phyloP scores from a whole-genome alignment of 495 filamentous ascomycete genomes.

The Podospora didyma region DNA sequence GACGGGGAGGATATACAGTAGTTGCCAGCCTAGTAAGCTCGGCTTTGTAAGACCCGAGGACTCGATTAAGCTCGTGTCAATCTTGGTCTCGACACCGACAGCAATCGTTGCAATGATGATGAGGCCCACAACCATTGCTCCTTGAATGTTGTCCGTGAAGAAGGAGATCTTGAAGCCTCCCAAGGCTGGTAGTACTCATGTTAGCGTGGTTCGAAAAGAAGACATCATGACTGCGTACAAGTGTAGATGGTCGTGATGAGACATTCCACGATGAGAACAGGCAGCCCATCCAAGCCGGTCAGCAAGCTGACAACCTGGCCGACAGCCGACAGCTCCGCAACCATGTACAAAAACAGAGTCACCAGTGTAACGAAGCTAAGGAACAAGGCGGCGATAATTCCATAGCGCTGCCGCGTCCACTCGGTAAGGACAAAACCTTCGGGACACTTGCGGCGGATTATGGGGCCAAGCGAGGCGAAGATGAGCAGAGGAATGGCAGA shows the following conservation, averaged over 20 bases:
- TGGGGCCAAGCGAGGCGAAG: slow-evolving; percentile 66
- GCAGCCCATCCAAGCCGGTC: slow-evolving; percentile 68
- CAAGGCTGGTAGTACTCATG: slow-evolving; percentile 46
- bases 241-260: slow-evolving; percentile 73
- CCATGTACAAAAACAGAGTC: slow-evolving; percentile 78
- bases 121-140: slow-evolving; percentile 64
- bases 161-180: slow-evolving; percentile 77
- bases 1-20: slow-evolving; percentile 71
- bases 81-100: slow-evolving; percentile 64
- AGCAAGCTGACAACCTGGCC: slow-evolving; percentile 68
- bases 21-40: slow-evolving; percentile 68
- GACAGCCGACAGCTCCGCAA: slow-evolving; percentile 68
- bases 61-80: slow-evolving; percentile 61
- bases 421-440: slow-evolving; percentile 76
- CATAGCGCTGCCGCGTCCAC: slow-evolving; percentile 73
- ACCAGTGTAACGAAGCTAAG: slow-evolving; percentile 69
- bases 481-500: slow-evolving; percentile 63
- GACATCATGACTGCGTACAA: slow-evolving; percentile 42
- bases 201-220: slow-evolving; percentile 7
- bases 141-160: slow-evolving; percentile 74
- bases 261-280: slow-evolving; percentile 68
- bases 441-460: slow-evolving; percentile 68
- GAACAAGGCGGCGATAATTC: slow-evolving; percentile 58
- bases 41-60: slow-evolving; percentile 56
- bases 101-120: slow-evolving; percentile 67